These are phyloP conservation scores for Ilyonectria sp. DNA, from an alignment of 2,329 filamentous ascomycete genomes.

Conservation along the genomic window DNA sequence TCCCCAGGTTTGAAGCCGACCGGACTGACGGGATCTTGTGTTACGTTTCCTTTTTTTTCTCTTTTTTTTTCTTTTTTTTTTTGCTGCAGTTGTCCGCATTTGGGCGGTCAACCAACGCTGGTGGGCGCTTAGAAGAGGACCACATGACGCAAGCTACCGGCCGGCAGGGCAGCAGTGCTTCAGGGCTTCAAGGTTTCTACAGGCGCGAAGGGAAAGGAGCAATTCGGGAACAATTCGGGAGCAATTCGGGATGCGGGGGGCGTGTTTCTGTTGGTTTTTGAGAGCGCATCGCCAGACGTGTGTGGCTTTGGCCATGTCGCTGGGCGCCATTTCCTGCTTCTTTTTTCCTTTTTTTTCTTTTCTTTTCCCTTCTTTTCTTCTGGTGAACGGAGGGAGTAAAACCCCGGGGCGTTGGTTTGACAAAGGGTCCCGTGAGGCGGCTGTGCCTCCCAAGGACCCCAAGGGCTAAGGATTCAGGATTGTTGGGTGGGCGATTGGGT, in stretches of 20 bases:
- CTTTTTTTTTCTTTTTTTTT: conserved; percentile 25
- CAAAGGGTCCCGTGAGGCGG: conserved; percentile 32
- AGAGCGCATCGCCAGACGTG: neutral
- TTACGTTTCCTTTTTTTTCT: conserved; percentile 39
- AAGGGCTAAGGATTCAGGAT: conserved; percentile 42
- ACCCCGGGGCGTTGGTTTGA: conserved; percentile 34
- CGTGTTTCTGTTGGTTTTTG: conserved; percentile 8
- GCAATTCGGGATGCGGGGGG: conserved; percentile 3
- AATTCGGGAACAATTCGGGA: neutral
- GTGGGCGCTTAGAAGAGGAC: conserved; percentile 35
- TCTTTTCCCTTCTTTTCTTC: neutral
- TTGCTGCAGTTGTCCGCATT: conserved; percentile 38
- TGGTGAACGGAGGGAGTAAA: conserved; percentile 2
- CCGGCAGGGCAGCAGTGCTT: conserved; percentile 3
- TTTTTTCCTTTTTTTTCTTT: neutral
- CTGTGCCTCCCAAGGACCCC: conserved; percentile 26
- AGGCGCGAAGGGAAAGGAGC: conserved; percentile 5
- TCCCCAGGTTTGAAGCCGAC: conserved; percentile 36
- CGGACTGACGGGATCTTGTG: conserved; percentile 39
- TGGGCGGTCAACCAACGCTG: conserved; percentile 38
- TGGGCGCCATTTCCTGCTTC: neutral
- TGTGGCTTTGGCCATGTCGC: neutral
- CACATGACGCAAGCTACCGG: conserved; percentile 31
- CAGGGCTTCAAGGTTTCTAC: conserved; percentile 2
- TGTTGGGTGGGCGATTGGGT: conserved; percentile 32